Evolutionary conservation across 73 alveolate genomes (phyloP), one percentile per base, ranked within the genome.

Genomic region (Tetrahymena malaccensis): DNA sequence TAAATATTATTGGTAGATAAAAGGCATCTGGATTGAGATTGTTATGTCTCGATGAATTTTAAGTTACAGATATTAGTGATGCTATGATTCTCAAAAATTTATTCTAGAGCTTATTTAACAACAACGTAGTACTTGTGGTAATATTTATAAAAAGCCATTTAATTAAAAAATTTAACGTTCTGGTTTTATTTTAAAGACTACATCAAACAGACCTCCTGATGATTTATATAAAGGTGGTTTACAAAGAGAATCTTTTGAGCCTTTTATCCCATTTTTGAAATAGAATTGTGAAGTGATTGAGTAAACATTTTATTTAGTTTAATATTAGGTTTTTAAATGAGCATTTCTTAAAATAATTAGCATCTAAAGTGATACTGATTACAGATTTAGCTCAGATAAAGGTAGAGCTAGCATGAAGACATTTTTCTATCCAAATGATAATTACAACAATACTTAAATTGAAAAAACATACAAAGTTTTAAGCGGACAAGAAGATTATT

Each of bases 161-260:
- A 19, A n/a, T n/a, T n/a, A 19, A 50, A 50, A 50, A 13, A 17
- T 21, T 50, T 50, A 50, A 50, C 16, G 6, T 50, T 13, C 44
- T 40, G 44, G 27, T 19, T 50, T 50, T 50, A 19, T 50, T 50
- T 50, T 19, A 50, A 50, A 50, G 83, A 50, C 99, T 35, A 99
- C 99, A 10, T 96, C 99, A 17, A 98, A 98, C 93, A 93, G 99
- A 95, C 99, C 99, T 27, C 99, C 99, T 35, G 98, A 98, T 43
- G 99, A 98, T 35, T 96, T 98, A 33, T 98, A 98, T 95, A 43
- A 93, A 55, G 96, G 96, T 43, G 99, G 99, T 9, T 96, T 98
- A 43, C 94, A 98, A 94, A 96, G 99, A 57, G 97, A 95, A 94
- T 93, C 98, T 93, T 98, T 98, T 94, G 93, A 98, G 97, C 99